These are phyloP conservation scores for Heterococcus sp. DNA, from an alignment of 108 stramenopile species.

Conservation along the genomic window DNA sequence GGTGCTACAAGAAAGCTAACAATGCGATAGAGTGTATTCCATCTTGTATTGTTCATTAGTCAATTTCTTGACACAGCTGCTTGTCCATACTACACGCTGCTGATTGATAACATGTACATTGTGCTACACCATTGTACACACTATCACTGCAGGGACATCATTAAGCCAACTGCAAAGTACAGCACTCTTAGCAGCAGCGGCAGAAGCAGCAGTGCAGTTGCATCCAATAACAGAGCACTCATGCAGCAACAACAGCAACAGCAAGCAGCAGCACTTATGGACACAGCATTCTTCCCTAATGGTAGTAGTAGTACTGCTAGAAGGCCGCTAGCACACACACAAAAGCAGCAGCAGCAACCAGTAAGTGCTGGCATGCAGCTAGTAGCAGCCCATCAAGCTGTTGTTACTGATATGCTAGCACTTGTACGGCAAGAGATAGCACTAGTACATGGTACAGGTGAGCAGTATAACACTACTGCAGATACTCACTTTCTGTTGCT, in stretches of 20 bases:
- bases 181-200: not conserved
- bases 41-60: too few relatives aligned
- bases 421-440: not conserved
- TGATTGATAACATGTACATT: too few relatives aligned
- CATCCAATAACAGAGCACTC: not conserved
- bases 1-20: too few relatives aligned
- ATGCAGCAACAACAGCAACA: not conserved
- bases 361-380: not conserved
- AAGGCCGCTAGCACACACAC: not conserved
- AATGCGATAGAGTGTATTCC: too few relatives aligned
- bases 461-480: too few relatives aligned
- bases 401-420: not conserved
- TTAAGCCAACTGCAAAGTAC: too few relatives aligned
- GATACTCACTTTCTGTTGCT: too few relatives aligned
- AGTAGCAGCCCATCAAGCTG: not conserved
- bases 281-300: not conserved
- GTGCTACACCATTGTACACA: too few relatives aligned
- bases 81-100: too few relatives aligned
- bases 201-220: not conserved
- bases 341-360: not conserved
- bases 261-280: not conserved
- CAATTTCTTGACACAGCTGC: too few relatives aligned
- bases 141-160: too few relatives aligned
- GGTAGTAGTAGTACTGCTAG: not conserved
- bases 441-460: not conserved